These are phyloP conservation scores for Edaphochlamys debaryana DNA, from an alignment of 139 green algal species.

Conservation along the genomic window DNA sequence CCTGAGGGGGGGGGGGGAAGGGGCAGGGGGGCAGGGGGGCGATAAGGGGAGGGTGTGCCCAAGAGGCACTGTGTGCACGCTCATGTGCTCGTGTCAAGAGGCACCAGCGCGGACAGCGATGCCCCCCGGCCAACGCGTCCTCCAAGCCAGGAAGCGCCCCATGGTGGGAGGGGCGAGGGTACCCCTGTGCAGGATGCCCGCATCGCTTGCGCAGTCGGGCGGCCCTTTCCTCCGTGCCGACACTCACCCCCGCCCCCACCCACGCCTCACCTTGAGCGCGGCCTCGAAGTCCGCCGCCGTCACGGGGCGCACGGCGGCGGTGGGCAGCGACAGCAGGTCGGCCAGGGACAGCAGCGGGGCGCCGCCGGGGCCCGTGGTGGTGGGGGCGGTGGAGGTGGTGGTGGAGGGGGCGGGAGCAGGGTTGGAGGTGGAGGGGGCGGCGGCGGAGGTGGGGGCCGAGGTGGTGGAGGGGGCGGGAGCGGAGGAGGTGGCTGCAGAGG, in stretches of 20 bases:
- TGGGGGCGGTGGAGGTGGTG: neutral
- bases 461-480: neutral
- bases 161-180: too few relatives aligned
- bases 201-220: too few relatives aligned
- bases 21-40: neutral
- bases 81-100: too few relatives aligned
- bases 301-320: constrained; percentile 8
- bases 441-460: neutral
- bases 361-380: neutral
- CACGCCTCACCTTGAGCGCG: constrained; percentile 40
- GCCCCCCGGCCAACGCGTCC: too few relatives aligned
- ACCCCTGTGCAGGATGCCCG: too few relatives aligned
- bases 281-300: constrained; percentile 37
- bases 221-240: too few relatives aligned
- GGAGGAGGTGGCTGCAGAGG: neutral
- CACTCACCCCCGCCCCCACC: too few relatives aligned
- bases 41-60: neutral
- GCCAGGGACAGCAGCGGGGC: neutral
- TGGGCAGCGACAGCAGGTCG: constrained; percentile 7
- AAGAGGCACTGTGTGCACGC: neutral
- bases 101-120: too few relatives aligned
- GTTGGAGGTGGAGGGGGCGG: neutral
- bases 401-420: neutral
- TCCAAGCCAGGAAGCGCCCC: too few relatives aligned
- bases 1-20: neutral